Evolutionary conservation across 2,329 filamentous ascomycete species (phyloP), one percentile per base, ranked within the genome.

Genomic region (Penicillium sp.): DNA sequence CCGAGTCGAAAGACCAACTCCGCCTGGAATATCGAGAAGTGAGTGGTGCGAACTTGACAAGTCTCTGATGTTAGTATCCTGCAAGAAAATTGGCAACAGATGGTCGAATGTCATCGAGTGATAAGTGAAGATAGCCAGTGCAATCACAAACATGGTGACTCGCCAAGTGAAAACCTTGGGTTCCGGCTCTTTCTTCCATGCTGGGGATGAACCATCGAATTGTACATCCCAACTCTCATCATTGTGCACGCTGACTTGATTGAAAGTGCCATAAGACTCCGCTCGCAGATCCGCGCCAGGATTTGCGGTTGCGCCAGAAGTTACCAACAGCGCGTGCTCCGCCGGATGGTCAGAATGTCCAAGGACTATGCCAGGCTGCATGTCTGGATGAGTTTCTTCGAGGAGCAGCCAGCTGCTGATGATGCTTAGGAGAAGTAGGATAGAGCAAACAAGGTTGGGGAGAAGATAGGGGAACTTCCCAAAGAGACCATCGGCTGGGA

Each of bases 101-200:
- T 95, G 88, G 64, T 96, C 92, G 70, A 89, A 96, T 0, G 87
- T 90, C 90, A 96, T 96, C 31, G 87, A 89, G 71, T 96, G 91
- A 67, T 95, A 95, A 4, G 89, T 93, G 73, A 95, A 95, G 55
- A 96, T 88, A 37, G 87, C 88, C 40, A 96, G 74, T 1, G 91
- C 86, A n/a, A 89, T 64, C 33, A 93, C 83, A 45, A 95, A 80
- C 69, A 87, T 84, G 57, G 88, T 75, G 52, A 95, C 84, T 34
- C 80, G 80, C 69, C 73, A 77, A 2, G 79, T 84, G 58, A 85
- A 81, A 43, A 79, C 76, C 51, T 75, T 76, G 25, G 72, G 64
- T 12, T 66, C 65, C 42, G 59, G 57, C 3, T 49, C 39, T 44
- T 77, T 76, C 31, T 61, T 59, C 67, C 73, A 19, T 64, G 59